Evolutionary conservation across 441 rosid genomes (phyloP).

Genomic region (Eutrema salsugineum): DNA sequence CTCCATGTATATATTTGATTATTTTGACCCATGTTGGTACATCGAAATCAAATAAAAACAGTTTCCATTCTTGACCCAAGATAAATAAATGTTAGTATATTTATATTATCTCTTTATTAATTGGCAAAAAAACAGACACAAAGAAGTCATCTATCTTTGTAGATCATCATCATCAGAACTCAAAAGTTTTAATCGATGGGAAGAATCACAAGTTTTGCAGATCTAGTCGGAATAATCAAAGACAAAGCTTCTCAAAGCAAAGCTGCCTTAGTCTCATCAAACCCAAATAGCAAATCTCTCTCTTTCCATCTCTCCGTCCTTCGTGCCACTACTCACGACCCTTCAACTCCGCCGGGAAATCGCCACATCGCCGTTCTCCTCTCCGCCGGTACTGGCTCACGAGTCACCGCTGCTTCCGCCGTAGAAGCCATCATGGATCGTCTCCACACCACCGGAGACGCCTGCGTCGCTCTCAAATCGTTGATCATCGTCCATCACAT

Average conservation of each 20-base stretch:
- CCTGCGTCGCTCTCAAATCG: conserved; percentile 77
- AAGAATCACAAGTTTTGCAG: conserved; percentile 43
- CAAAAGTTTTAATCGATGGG: conserved; percentile 40
- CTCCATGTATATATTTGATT: not conserved
- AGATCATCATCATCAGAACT: conserved; percentile 13
- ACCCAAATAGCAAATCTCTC: conserved; percentile 31
- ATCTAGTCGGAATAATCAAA: conserved; percentile 56
- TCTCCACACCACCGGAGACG: conserved; percentile 66
- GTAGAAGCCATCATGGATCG: conserved; percentile 81
- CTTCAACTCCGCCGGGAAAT: conserved; percentile 48
- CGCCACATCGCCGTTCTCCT: conserved; percentile 58
- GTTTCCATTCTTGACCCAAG: conserved; percentile 23
- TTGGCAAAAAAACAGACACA: not conserved
- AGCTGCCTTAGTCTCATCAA: conserved; percentile 55
- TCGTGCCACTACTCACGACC: conserved; percentile 76
- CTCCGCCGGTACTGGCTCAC: conserved; percentile 61
- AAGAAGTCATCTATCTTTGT: conserved; percentile 8
- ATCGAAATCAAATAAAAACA: conserved; percentile 3
- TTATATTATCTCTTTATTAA: not conserved
- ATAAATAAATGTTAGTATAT: not conserved
- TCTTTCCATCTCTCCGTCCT: conserved; percentile 62
- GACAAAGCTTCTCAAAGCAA: conserved; percentile 83
- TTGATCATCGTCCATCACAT: conserved; percentile 60
- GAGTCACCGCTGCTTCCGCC: conserved; percentile 65
- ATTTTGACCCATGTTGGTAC: conserved; percentile 24